These are phyloP conservation scores for Alternaria sp. DNA, from an alignment of 2,329 filamentous ascomycete genomes.

Conservation along the genomic window DNA sequence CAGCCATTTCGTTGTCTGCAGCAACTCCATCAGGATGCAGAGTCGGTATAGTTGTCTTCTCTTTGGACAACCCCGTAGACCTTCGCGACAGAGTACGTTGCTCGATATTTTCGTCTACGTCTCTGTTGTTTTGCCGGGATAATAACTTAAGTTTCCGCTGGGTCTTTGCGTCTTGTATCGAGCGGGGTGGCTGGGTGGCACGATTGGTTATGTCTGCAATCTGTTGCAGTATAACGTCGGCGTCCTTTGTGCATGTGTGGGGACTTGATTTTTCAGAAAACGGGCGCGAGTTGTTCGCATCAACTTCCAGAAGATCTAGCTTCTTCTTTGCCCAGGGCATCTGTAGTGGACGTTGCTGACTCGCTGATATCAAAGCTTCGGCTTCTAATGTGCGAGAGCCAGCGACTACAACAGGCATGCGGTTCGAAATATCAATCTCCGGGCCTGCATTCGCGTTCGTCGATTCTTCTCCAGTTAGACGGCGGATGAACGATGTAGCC, in stretches of 20 bases:
- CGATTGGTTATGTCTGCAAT: background rate
- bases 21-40: background rate
- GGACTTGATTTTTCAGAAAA: background rate
- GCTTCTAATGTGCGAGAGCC: background rate
- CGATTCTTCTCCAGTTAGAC: slow-evolving; percentile 34
- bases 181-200: background rate
- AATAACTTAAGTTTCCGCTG: background rate
- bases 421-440: slow-evolving; percentile 1
- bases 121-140: background rate
- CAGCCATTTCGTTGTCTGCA: background rate
- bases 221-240: background rate
- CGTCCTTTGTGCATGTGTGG: background rate
- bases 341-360: slow-evolving; percentile 5
- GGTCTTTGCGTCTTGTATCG: background rate
- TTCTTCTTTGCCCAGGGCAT: background rate
- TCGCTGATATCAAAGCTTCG: slow-evolving; percentile 5
- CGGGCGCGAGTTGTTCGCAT: background rate
- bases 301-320: background rate
- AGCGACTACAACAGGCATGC: background rate
- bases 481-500: slow-evolving; percentile 37
- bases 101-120: background rate
- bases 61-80: background rate
- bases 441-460: background rate
- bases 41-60: background rate
- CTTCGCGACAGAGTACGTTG: no score